phyloP scores from a whole-genome alignment of 768 basidiomycete species.

The Gloeopeniophorella convolvens region DNA sequence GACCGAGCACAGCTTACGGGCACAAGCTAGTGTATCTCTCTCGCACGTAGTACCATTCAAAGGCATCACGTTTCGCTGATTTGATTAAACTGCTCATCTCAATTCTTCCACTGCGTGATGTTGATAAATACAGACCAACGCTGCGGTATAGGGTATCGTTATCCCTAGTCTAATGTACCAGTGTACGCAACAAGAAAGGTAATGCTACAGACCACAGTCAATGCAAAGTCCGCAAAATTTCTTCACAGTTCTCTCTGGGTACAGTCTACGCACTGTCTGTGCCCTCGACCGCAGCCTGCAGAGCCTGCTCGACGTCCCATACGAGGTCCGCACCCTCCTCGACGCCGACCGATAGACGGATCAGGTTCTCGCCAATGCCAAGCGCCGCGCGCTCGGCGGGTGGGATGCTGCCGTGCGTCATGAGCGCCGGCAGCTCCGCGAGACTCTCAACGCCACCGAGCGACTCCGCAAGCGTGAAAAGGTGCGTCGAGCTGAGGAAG shows the following conservation, averaged over 20 bases:
- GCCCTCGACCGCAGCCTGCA: slow-evolving; percentile 36
- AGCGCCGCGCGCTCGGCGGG: slow-evolving; percentile 55
- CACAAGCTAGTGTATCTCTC: no score
- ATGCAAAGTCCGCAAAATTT: background rate
- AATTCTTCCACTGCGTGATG: no score
- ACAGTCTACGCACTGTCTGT: background rate
- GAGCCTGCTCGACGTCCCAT: slow-evolving; percentile 59
- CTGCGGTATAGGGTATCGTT: background rate
- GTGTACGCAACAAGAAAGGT: background rate
- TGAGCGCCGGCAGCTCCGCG: slow-evolving; percentile 78
- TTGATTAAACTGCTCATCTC: no score
- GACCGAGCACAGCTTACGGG: no score
- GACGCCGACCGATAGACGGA: slow-evolving; percentile 80
- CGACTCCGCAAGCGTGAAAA: slow-evolving; percentile 83
- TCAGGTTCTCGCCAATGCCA: slow-evolving; percentile 72
- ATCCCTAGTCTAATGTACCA: slow-evolving; percentile 1
- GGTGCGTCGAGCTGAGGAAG: slow-evolving; percentile 57
- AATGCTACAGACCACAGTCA: background rate
- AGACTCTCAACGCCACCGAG: slow-evolving; percentile 91
- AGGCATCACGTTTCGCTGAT: no score
- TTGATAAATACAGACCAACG: background rate
- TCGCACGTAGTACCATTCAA: no score
- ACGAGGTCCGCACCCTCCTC: slow-evolving; percentile 85
- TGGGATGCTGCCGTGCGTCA: slow-evolving; percentile 84
- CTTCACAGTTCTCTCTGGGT: no score